Evolutionary conservation across 2,329 filamentous ascomycete genomes (phyloP), one percentile per base, ranked within the genome.

Genomic region (Periconia digitata): DNA sequence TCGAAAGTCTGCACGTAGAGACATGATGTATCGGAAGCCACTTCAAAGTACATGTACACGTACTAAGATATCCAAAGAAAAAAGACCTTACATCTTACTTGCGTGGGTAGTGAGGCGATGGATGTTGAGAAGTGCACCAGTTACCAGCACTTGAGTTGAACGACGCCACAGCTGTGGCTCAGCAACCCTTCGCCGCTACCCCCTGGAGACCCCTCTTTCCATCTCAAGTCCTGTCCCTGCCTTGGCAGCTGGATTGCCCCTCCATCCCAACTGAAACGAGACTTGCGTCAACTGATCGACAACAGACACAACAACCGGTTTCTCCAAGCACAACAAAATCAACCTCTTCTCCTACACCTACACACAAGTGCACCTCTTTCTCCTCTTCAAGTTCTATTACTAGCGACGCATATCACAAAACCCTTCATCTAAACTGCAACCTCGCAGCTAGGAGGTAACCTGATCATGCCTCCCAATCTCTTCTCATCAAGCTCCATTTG

Each of bases 401-500:
- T 43, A 35, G 20, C 20, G 23, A 35, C 16, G 12, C 38, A 6
- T 8, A 10, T 21, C n/a, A n/a, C 10, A 10, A 36, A 5, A 43
- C 13, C 36, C 15, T 40, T 27, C n/a, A 17, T 10, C 29, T 21
- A 35, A 23, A 16, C 39, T 23, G 3, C 20, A 37, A 27, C 27
- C 8, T 29, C 21, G 12, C 21, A 34, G 18, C 13, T 8, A 23
- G 29, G 7, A 22, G 16, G 17, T 24, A 15, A 17, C 22, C 12
- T 12, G 47, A 58, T 38, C 43, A 67, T 67, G 64, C 53, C 66
- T 46, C 56, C 58, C 45, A 60, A 57, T 18, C 49, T 67, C 35
- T 43, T 56, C 23, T 50, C 69, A 46, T 62, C 67, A 50, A 62
- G 35, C 20, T 74, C 24, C 27, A 35, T 74, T 24, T 65, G 73